Conservation (phyloP, 176 grass and related monocot species). For the Phyllostachys edulis region DNA sequence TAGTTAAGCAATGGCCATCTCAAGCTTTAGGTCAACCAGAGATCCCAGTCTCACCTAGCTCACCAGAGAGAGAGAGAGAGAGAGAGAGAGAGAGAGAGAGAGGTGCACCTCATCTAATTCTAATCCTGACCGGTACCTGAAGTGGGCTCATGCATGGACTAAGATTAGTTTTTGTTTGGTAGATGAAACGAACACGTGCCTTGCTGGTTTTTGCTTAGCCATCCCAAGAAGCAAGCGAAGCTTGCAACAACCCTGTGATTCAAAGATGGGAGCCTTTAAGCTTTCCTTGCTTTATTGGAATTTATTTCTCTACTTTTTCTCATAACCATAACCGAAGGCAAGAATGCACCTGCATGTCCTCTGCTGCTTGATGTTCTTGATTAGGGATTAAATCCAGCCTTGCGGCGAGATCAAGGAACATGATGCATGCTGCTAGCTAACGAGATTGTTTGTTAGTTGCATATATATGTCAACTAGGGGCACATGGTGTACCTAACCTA, state of each 20-base stretch:
- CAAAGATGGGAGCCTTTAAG: neutral
- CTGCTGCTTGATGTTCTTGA: neutral
- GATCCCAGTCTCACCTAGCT: slow-evolving; percentile 31
- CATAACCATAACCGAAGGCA: neutral
- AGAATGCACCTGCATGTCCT: neutral
- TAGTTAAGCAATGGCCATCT: slow-evolving; percentile 28
- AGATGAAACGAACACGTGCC: slow-evolving; percentile 36
- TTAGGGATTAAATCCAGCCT: slow-evolving; percentile 22
- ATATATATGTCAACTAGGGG: slow-evolving; percentile 18
- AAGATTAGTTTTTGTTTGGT: slow-evolving; percentile 35
- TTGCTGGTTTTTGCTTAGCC: neutral
- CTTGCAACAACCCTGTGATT: neutral
- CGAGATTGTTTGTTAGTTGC: slow-evolving; percentile 16
- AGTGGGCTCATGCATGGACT: slow-evolving; percentile 18
- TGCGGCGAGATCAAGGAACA: slow-evolving; percentile 26
- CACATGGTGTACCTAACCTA: slow-evolving; percentile 18
- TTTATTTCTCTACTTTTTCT: neutral
- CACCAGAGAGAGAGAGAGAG: neutral
- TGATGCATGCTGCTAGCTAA: slow-evolving; percentile 28
- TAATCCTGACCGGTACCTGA: neutral
- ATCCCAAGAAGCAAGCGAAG: slow-evolving; percentile 6
- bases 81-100: neutral
- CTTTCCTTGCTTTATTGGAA: neutral
- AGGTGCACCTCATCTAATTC: neutral
- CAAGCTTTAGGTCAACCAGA: slow-evolving; percentile 42